Conservation (phyloP, 352 stramenopile genomes). For the Phytopythium mirpurense region DNA sequence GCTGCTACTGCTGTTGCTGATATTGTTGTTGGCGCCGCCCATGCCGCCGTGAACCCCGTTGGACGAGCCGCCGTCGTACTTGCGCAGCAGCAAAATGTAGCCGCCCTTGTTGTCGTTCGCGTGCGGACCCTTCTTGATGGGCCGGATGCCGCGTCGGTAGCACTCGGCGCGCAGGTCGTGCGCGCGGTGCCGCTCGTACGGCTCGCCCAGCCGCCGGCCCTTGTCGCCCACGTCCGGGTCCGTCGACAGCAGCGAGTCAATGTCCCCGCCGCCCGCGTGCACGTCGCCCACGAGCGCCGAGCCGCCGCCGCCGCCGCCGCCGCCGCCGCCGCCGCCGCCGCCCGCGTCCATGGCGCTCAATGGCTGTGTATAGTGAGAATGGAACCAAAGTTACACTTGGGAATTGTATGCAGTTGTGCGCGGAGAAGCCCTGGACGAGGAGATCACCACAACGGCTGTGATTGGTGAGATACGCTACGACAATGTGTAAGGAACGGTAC, state of each 20-base stretch:
- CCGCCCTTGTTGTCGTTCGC: constrained; percentile 85
- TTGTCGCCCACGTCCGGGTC: constrained; percentile 25
- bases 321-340: constrained; percentile 9
- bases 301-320: constrained; percentile 7
- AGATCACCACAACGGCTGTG: too few species aligned
- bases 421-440: too few species aligned
- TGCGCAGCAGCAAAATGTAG: constrained; percentile 66
- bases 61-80: constrained; percentile 39
- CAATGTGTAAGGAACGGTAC: too few species aligned
- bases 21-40: not conserved
- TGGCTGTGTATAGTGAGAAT: too few species aligned
- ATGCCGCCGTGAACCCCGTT: constrained; percentile 12
- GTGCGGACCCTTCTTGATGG: constrained; percentile 76
- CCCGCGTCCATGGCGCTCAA: constrained; percentile 13
- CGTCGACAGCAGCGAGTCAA: constrained; percentile 63
- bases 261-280: constrained; percentile 44
- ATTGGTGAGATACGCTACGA: too few species aligned
- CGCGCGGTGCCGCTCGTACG: constrained; percentile 69
- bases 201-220: constrained; percentile 42
- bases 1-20: too few species aligned
- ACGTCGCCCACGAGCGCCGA: constrained; percentile 32
- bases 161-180: constrained; percentile 76
- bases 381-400: too few species aligned
- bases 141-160: constrained; percentile 66
- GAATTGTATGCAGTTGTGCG: too few species aligned